Evolutionary conservation across 2,329 filamentous ascomycete genomes (phyloP), one percentile per base, ranked within the genome.

Genomic region (Pestalotiopsis sp.): DNA sequence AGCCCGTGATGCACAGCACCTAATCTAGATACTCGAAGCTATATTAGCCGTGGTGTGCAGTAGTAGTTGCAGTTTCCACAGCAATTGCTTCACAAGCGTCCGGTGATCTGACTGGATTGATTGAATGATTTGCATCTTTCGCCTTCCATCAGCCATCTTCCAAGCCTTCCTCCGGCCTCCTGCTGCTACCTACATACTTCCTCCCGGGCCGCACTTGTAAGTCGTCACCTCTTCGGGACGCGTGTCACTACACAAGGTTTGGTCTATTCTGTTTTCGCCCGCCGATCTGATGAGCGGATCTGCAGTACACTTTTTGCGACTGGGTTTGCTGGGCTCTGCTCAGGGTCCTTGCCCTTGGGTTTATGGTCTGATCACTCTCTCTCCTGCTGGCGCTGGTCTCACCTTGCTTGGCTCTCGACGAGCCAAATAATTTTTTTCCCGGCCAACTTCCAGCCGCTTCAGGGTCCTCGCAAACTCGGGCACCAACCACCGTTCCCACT

Each of bases 161-260:
- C 31, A 36, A 36, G 31, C 31, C 20, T 52, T n/a, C n/a, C n/a
- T 49, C 14, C 20, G 20, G 20, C 45, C 45, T 49, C 45, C n/a
- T 45, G 11, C 56, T 31, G 17, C 23, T 27, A 13, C 57, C 17
- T 27, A 23, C 20, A 23, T 59, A 3, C 57, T 27, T 12, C 23
- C 57, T 36, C 27, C 23, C 57, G 23, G 27, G 57, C 57, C 31
- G 31, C 31, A 40, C 31, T 36, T 36, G 25, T 12, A 61, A 62
- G 14, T 62, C 27, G 36, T 62, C 59, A 14, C 59, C 59, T 52
- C 61, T 52, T 52, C 14, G 61, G 38, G 64, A 58, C 52, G 64
- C 64, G 45, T 66, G 64, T 58, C 64, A 38, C 27, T 66, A 20
- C 20, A 27, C 49, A 49, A 38, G 64, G 49, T 66, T 66, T 66